Conservation (phyloP, 2,329 filamentous ascomycete species). For the Cladophialophora bantiana region DNA sequence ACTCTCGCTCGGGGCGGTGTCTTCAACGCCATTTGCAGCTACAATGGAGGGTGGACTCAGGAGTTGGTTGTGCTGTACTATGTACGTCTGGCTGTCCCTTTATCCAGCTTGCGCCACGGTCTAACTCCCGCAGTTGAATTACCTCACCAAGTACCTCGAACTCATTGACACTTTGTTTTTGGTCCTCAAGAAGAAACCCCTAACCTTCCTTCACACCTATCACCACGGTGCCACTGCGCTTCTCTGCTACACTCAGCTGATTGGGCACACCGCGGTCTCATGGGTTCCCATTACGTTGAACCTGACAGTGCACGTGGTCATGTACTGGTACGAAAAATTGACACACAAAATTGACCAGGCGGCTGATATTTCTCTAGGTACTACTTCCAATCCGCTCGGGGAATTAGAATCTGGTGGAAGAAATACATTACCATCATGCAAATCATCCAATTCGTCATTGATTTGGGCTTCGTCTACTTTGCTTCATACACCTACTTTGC, state of each 20-base stretch:
- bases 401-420: conserved; percentile 98
- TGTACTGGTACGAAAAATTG: conserved; percentile 83
- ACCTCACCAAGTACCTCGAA: conserved; percentile 97
- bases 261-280: conserved; percentile 89
- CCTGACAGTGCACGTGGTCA: conserved; percentile 92
- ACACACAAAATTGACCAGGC: neutral
- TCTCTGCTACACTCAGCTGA: conserved; percentile 96
- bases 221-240: conserved; percentile 97
- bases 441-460: conserved; percentile 96
- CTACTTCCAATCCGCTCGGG: conserved; percentile 98
- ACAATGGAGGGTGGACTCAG: conserved; percentile 88
- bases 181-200: conserved; percentile 98
- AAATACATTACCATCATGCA: conserved; percentile 98
- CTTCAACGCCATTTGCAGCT: conserved; percentile 83
- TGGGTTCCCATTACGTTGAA: conserved; percentile 96
- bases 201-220: conserved; percentile 99
- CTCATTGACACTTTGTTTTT: conserved; percentile 95
- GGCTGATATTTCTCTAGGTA: conserved; percentile 86
- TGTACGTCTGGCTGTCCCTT: conserved; percentile 63
- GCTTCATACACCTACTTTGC: conserved; percentile 99
- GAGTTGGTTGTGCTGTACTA: conserved; percentile 95
- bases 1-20: conserved; percentile 80
- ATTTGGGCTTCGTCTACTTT: conserved; percentile 98
- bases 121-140: conserved; percentile 75
- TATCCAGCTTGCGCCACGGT: neutral